Percentiles rank a stretch among this genome's conserved stretches.
These are phyloP conservation scores for Spatholobus suberectus DNA, from an alignment of 306 rosid species.

Conservation along the genomic window DNA sequence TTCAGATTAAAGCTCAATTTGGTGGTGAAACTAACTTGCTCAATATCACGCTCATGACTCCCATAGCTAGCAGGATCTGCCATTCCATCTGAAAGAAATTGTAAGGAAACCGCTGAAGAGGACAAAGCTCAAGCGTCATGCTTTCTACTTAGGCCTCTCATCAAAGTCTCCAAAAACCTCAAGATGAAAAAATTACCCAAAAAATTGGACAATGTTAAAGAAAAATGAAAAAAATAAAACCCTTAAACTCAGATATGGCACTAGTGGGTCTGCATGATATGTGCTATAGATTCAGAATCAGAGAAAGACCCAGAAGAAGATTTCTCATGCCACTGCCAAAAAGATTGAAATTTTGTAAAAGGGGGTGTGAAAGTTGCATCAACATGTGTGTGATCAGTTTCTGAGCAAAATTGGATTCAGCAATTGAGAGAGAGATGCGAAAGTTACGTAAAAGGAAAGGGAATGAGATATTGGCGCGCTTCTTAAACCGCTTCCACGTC, in stretches of 20 bases:
- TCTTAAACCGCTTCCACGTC: constrained; percentile 53
- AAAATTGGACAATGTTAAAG: neutral
- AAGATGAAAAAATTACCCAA: constrained; percentile 1
- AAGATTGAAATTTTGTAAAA: constrained; percentile 34
- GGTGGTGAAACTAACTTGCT: constrained; percentile 68
- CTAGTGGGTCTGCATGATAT: neutral
- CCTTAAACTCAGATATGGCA: constrained; percentile 11
- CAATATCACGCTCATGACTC: constrained; percentile 71
- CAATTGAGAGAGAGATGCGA: constrained; percentile 56
- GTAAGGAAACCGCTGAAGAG: constrained; percentile 57
- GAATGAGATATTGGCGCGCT: constrained; percentile 72
- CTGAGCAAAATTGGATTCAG: constrained; percentile 38
- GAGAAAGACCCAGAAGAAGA: constrained; percentile 36
- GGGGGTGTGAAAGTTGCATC: constrained; percentile 34
- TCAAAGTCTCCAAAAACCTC: constrained; percentile 57
- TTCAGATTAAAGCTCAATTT: constrained; percentile 3
- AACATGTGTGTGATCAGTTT: constrained; percentile 37
- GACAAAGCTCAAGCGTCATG: constrained; percentile 72
- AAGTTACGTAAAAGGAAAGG: constrained; percentile 58
- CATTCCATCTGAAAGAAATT: constrained; percentile 90
- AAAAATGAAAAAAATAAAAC: neutral
- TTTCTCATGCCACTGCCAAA: neutral
- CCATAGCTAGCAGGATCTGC: constrained; percentile 80
- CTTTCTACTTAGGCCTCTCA: constrained; percentile 77
- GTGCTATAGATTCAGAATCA: constrained; percentile 6